Evolutionary conservation across 495 filamentous ascomycete genomes (phyloP).

Genomic region (Hyaloscypha hepaticicola): DNA sequence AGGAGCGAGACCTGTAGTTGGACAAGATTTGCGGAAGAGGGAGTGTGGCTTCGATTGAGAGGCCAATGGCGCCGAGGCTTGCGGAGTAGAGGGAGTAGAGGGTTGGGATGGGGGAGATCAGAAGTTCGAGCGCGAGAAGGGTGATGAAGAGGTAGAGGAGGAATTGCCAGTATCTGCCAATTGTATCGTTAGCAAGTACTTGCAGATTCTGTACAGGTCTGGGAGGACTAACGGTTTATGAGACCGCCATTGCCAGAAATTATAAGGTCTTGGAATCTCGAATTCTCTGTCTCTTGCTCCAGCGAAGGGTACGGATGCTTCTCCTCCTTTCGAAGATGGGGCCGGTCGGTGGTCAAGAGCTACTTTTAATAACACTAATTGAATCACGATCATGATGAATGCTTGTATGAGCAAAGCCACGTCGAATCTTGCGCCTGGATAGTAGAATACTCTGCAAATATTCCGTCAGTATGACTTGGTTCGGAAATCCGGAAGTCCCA

Average conservation of each 20-base stretch:
- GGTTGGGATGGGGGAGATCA: constrained; percentile 60
- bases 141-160: constrained; percentile 66
- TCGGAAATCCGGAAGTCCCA: background rate
- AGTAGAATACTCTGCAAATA: constrained; percentile 77
- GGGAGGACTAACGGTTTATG: constrained; percentile 66
- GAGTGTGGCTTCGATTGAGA: constrained; percentile 84
- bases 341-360: constrained; percentile 85
- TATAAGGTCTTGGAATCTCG: constrained; percentile 64
- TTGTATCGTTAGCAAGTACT: constrained; percentile 1
- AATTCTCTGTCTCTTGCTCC: constrained; percentile 53
- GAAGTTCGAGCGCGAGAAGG: constrained; percentile 67
- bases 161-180: constrained; percentile 83
- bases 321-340: constrained; percentile 53
- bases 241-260: constrained; percentile 92
- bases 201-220: background rate
- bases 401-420: constrained; percentile 79
- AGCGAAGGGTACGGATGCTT: constrained; percentile 53
- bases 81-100: constrained; percentile 65
- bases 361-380: constrained; percentile 81
- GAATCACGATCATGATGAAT: constrained; percentile 80
- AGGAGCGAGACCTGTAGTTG: constrained; percentile 75
- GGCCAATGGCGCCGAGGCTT: constrained; percentile 76
- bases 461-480: background rate
- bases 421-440: constrained; percentile 85
- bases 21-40: constrained; percentile 85